These are phyloP conservation scores for Sordaria brevicollis DNA, from an alignment of 495 filamentous ascomycete species.

Conservation along the genomic window DNA sequence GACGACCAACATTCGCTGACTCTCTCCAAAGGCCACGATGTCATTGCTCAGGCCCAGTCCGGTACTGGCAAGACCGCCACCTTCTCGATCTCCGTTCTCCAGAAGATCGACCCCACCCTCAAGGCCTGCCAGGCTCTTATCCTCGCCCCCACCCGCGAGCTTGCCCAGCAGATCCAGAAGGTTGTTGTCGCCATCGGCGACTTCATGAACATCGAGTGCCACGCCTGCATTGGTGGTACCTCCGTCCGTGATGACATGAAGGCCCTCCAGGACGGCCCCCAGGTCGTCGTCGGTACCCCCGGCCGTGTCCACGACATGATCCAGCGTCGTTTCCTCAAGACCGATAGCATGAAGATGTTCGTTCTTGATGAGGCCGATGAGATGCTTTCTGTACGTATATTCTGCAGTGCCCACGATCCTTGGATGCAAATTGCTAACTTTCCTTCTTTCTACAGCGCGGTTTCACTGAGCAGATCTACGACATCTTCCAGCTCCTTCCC, in stretches of 20 bases:
- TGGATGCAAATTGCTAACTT: slow-evolving; percentile 3
- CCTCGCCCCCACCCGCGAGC: slow-evolving; percentile 94
- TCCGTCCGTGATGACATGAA: slow-evolving; percentile 96
- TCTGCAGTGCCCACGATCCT: background rate
- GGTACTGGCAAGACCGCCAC: slow-evolving; percentile 99
- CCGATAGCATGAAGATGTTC: slow-evolving; percentile 96
- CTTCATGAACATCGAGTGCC: slow-evolving; percentile 99
- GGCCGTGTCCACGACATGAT: slow-evolving; percentile 99
- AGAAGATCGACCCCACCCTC: slow-evolving; percentile 78
- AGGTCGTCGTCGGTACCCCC: slow-evolving; percentile 93
- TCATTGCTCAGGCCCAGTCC: slow-evolving; percentile 97
- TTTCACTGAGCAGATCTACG: slow-evolving; percentile 99
- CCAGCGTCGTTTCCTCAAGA: slow-evolving; percentile 85
- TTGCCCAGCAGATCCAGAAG: slow-evolving; percentile 95
- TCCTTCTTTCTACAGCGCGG: slow-evolving; percentile 51
- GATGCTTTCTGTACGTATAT: slow-evolving; percentile 60
- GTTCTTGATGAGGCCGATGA: slow-evolving; percentile 96
- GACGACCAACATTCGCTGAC: slow-evolving; percentile 18
- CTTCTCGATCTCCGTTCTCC: slow-evolving; percentile 94
- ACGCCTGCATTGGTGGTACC: slow-evolving; percentile 96
- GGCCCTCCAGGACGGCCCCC: slow-evolving; percentile 92
- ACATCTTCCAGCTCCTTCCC: slow-evolving; percentile 94
- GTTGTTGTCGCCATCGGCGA: slow-evolving; percentile 96
- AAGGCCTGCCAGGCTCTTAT: slow-evolving; percentile 90
- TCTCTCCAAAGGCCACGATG: slow-evolving; percentile 67